These are phyloP conservation scores for Neurospora sp. DNA, from an alignment of 495 filamentous ascomycete genomes.

Conservation along the genomic window DNA sequence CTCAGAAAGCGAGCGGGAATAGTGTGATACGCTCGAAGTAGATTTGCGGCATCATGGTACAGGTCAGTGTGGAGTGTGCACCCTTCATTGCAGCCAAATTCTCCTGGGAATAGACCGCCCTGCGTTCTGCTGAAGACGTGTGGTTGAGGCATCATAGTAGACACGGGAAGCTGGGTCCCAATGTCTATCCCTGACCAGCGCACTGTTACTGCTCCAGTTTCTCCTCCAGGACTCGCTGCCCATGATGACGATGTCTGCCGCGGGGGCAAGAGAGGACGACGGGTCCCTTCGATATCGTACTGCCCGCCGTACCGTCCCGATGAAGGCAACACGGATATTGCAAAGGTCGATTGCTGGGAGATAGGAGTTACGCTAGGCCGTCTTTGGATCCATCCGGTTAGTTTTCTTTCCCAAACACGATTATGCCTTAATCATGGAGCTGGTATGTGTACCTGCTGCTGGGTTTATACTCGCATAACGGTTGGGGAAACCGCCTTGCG, in stretches of 20 bases:
- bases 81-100: slow-evolving; percentile 15
- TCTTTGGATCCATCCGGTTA: slow-evolving; percentile 6
- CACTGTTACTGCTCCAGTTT: slow-evolving; percentile 4
- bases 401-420: neutral
- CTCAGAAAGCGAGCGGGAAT: slow-evolving; percentile 3
- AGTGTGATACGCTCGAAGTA: slow-evolving; percentile 13
- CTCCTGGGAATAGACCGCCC: slow-evolving; percentile 2
- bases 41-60: slow-evolving; percentile 20
- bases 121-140: slow-evolving; percentile 15
- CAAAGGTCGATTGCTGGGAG: slow-evolving; percentile 15
- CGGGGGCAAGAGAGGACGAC: slow-evolving; percentile 5
- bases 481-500: slow-evolving; percentile 27
- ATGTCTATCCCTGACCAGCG: slow-evolving; percentile 13
- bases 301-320: neutral
- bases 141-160: neutral
- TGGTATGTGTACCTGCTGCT: slow-evolving; percentile 15
- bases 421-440: neutral
- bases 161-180: slow-evolving; percentile 2
- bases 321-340: slow-evolving; percentile 12
- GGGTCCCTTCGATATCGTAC: neutral
- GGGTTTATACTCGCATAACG: slow-evolving; percentile 26
- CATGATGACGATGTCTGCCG: slow-evolving; percentile 7
- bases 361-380: slow-evolving; percentile 5
- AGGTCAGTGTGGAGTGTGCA: slow-evolving; percentile 18
- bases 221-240: neutral